Base-by-base conservation (phyloP, 2,329 filamentous ascomycete species). In the Myotisia sp. region DNA sequence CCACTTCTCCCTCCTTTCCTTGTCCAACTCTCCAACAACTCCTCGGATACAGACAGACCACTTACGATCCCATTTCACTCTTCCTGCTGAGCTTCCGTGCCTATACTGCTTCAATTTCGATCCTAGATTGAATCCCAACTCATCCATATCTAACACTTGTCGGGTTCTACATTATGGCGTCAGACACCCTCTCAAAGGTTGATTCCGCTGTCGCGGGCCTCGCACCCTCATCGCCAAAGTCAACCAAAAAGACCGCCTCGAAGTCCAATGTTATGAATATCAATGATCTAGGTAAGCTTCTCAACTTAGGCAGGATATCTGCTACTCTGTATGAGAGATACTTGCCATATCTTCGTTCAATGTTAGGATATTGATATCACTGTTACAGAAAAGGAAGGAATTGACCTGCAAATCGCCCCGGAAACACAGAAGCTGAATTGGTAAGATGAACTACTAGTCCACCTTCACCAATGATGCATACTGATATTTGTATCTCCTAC, bases 341-440 rank as follows among this genome's bases (percentile, higher is more conserved):
- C 29, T 20, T 21, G 1, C 5, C 26, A 3, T 17, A 29, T 8
- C 5, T 29, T 16, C n/a, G 3, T 5, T 20, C 29, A n/a, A n/a
- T 3, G 17, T 12, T 12, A 12, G 17, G n/a, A 4, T 16, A 13
- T 27, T 5, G 26, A 6, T 30, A 12, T n/a, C 29, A 21, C 20
- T 20, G 14, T 1, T 32, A 18, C 55, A 92, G 84, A 86, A 62
- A 74, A 75, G 53, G 73, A 83, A 51, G 70, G 70, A 37, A 77
- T 73, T 46, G 71, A 80, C 42, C 67, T 92, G 38, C 54, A 76
- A 50, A 76, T 92, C 48, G 76, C 82, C 23, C 67, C 73, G 40
- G 83, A 92, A 63, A 92, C 84, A 36, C 84, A 92, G 59, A 79
- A 76, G 62, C 79, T 85, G 39, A 83, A 82, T 60, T 92, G 84